Evolutionary conservation across 2,329 filamentous ascomycete species (phyloP).

Genomic region (Oidium heveae): DNA sequence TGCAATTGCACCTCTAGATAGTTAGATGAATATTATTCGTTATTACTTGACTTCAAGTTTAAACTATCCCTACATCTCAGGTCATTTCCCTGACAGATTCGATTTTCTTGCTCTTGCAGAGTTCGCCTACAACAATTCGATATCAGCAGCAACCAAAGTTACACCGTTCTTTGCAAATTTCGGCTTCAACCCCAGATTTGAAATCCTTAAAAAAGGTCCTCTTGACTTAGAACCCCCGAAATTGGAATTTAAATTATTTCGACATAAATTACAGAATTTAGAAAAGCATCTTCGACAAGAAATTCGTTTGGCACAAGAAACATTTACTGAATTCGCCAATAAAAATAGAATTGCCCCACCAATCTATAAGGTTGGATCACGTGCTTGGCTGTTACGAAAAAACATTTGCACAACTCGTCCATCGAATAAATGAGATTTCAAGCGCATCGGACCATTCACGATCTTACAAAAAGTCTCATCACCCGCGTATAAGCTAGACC

Average conservation of each 20-base stretch:
- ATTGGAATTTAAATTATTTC: neutral
- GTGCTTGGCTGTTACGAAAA: neutral
- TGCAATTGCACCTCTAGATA: too few relatives aligned
- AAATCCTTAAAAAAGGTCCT: neutral
- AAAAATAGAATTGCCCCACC: neutral
- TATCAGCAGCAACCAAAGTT: neutral
- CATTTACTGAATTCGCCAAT: neutral
- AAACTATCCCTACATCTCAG: too few relatives aligned
- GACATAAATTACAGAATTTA: neutral
- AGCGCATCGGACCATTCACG: too few relatives aligned
- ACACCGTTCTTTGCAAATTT: conserved; percentile 1
- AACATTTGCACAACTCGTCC: neutral
- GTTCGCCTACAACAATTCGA: conserved; percentile 2
- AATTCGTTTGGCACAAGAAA: neutral
- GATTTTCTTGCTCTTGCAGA: conserved; percentile 1
- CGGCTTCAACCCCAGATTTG: neutral
- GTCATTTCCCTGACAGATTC: too few relatives aligned
- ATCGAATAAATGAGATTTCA: too few relatives aligned
- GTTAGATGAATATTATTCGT: too few relatives aligned
- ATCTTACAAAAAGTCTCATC: too few relatives aligned
- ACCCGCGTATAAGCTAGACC: too few relatives aligned
- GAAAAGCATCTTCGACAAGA: neutral
- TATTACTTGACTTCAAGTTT: too few relatives aligned
- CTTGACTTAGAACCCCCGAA: neutral
- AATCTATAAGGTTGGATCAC: neutral